Base-by-base conservation (phyloP, 352 stramenopile species). In the Pythium phragmiticola region DNA sequence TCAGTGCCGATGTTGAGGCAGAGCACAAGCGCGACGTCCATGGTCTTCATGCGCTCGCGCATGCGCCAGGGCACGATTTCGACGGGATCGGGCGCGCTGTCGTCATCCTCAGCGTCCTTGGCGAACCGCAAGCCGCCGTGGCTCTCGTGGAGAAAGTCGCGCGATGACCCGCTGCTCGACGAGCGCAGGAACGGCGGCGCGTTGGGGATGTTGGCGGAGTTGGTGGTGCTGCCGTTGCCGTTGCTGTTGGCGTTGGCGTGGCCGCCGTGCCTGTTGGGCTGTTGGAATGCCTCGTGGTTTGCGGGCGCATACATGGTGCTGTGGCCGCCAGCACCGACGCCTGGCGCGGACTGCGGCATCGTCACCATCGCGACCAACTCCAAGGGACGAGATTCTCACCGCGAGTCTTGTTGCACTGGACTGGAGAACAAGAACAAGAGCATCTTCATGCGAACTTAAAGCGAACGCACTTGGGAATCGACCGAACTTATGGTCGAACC, bases 1-100 rank as follows among this genome's bases (percentile, higher is more conserved):
- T 99, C 97, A 16, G 96, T 99, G 1, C 96, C 96, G 60, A 99
- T 98, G 72, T 99, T 99, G 7, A 99, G 82, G 65, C 97, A 99
- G 37, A 99, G 74, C 48, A 99, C 92, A 6, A 99, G 81, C 39
- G 89, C 97, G 17, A 99, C 94, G 56, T 95, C 87, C 87, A 95
- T 95, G 33, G 84, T 95, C 72, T 95, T 95, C 83, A 95, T 92
- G 60, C 87, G 84, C 57, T 93, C 85, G 46, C 82, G 80, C 83
- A 93, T 95, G 33, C 87, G 80, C 87, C 87, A 95, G 7, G 87
- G 82, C 52, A 88, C 78, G 59, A 92, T 86, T 21, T 87, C 78
- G 4, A 80, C 50, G 1, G 72, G 7, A 11, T 76, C 47, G 2
- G 63, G 63, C 33, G 63, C 45, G 9, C 65, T 78, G 55, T 26